These are phyloP conservation scores for Penicillium sp. DNA, from an alignment of 2,329 filamentous ascomycete genomes.

Conservation along the genomic window DNA sequence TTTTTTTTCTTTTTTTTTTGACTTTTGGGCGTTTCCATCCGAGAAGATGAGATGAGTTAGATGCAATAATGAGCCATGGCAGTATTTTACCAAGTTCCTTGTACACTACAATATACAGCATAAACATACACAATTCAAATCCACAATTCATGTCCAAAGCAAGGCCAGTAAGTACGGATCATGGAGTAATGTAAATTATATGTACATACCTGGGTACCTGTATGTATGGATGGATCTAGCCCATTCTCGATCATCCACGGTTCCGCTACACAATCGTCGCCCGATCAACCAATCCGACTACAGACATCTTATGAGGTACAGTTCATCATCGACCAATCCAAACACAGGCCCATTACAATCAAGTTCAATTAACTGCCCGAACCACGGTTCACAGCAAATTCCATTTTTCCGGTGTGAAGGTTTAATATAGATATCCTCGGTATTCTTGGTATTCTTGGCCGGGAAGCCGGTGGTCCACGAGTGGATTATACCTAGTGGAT, in stretches of 20 bases:
- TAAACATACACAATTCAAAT: background rate
- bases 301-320: background rate
- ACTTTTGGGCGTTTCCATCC: background rate
- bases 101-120: background rate
- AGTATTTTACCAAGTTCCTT: background rate
- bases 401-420: background rate
- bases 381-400: background rate
- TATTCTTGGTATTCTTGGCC: background rate
- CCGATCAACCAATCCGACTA: conserved; percentile 1
- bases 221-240: too few species aligned
- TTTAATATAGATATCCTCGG: background rate
- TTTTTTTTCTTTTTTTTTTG: background rate
- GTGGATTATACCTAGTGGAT: background rate
- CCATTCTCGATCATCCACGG: background rate
- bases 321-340: background rate
- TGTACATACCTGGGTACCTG: too few species aligned
- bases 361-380: background rate
- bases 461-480: background rate
- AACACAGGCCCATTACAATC: background rate
- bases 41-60: background rate
- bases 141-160: background rate
- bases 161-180: too few species aligned
- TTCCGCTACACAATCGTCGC: background rate
- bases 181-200: too few species aligned
- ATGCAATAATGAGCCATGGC: conserved; percentile 3